A percentile compares a stretch with the other conserved stretches of the same genome.
Conservation (phyloP, 768 basidiomycete genomes). For the Phanerodontia chrysosporium region DNA sequence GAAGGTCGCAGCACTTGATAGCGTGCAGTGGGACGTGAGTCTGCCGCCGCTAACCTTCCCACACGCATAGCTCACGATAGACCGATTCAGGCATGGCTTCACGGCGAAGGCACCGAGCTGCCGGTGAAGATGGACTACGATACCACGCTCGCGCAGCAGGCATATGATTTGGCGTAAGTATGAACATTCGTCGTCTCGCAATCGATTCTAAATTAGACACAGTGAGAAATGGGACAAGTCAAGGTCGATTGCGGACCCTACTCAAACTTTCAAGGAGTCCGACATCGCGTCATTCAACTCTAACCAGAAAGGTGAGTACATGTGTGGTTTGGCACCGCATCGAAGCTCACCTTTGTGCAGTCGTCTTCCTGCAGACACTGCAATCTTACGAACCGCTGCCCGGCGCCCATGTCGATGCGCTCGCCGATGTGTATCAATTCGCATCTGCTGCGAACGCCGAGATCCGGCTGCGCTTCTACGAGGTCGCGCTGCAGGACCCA, state of each 20-base stretch:
- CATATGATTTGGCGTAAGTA: conserved; percentile 63
- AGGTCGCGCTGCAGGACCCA: conserved; percentile 55
- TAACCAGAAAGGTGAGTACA: conserved; percentile 64
- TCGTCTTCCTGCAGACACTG: conserved; percentile 82
- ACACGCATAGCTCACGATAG: not conserved
- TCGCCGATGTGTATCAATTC: conserved; percentile 49
- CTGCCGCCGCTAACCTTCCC: not conserved
- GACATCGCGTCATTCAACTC: conserved; percentile 67
- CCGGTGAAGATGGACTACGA: conserved; percentile 78
- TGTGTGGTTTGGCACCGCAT: not conserved
- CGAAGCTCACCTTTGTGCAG: conserved; percentile 29
- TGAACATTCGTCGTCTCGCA: not conserved
- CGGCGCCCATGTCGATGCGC: conserved; percentile 47
- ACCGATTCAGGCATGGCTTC: conserved; percentile 68
- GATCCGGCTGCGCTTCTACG: conserved; percentile 74
- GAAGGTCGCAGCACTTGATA: conserved; percentile 61
- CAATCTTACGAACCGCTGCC: conserved; percentile 60
- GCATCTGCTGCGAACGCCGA: conserved; percentile 68
- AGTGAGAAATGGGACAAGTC: conserved; percentile 60
- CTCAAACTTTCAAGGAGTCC: conserved; percentile 49
- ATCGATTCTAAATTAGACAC: not conserved
- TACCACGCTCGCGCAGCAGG: conserved; percentile 58
- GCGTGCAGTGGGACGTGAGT: conserved; percentile 74
- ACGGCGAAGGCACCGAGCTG: conserved; percentile 71
- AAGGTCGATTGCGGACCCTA: conserved; percentile 39